Conservation (phyloP, 2,329 filamentous ascomycete genomes). For the Thielaviopsis populi region DNA sequence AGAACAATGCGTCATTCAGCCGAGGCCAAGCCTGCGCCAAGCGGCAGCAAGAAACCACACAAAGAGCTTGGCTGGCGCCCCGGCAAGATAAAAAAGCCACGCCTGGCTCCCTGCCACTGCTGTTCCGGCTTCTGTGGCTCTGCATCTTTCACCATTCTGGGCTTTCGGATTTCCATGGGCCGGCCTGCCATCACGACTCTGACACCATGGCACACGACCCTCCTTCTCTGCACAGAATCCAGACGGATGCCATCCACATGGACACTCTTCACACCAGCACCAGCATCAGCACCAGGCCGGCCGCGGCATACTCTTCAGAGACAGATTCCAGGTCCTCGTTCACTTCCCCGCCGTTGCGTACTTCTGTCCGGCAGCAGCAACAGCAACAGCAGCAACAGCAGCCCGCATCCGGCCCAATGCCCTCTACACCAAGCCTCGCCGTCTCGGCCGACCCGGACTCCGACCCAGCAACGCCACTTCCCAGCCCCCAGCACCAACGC, state of each 20-base stretch:
- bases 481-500: conserved; percentile 11
- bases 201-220: background rate
- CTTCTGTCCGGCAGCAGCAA: too few relatives aligned
- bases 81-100: background rate
- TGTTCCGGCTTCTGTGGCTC: background rate
- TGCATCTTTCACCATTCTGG: background rate
- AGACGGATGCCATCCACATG: background rate
- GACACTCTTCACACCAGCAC: background rate
- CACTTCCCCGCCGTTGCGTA: background rate
- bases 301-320: background rate
- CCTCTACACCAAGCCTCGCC: background rate
- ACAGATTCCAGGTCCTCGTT: background rate
- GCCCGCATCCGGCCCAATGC: too few relatives aligned
- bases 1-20: background rate
- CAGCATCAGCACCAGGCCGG: background rate
- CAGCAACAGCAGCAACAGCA: too few relatives aligned
- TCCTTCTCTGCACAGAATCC: background rate
- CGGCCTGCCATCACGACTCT: background rate
- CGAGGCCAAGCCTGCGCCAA: background rate
- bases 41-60: background rate
- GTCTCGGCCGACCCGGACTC: background rate
- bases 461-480: background rate
- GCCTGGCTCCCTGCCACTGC: background rate
- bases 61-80: background rate
- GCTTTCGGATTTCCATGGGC: background rate